These are phyloP conservation scores for Avena atlantica DNA, from an alignment of 176 grass and related monocot species.

Conservation along the genomic window DNA sequence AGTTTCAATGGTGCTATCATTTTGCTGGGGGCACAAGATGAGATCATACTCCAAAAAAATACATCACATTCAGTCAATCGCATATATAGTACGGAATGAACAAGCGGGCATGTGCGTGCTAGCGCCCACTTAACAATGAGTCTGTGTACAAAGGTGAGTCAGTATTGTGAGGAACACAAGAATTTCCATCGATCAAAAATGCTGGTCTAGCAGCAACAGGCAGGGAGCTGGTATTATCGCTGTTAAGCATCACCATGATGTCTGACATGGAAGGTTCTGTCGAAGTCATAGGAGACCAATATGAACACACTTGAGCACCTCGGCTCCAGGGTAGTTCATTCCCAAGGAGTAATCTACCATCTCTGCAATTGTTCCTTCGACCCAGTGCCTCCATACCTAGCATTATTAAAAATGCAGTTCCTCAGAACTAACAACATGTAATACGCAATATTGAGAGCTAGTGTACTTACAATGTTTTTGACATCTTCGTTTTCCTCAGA, in stretches of 20 bases:
- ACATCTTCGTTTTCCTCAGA: conserved; percentile 51
- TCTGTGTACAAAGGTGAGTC: too few species aligned
- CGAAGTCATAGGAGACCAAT: conserved; percentile 64
- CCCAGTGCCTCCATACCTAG: conserved; percentile 65
- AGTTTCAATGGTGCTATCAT: too few species aligned
- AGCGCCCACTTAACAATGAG: too few species aligned
- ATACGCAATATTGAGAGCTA: background rate
- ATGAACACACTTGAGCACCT: conserved; percentile 48
- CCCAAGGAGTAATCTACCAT: conserved; percentile 42
- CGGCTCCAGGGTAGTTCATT: conserved; percentile 21
- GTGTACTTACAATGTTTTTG: conserved; percentile 46
- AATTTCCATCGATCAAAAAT: conserved; percentile 35
- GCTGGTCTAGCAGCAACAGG: conserved; percentile 14
- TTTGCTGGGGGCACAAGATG: too few species aligned
- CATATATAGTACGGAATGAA: too few species aligned
- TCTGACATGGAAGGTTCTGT: conserved; percentile 48
- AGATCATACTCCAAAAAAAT: too few species aligned
- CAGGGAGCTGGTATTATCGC: conserved; percentile 27
- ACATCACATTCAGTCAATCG: too few species aligned
- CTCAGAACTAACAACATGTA: background rate
- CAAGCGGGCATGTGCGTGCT: too few species aligned
- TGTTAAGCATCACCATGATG: conserved; percentile 52
- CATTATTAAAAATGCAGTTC: background rate
- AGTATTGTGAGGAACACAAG: background rate
- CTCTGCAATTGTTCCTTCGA: conserved; percentile 38